Evolutionary conservation across 2,329 filamentous ascomycete species (phyloP).

Genomic region (Claviceps maximensis): DNA sequence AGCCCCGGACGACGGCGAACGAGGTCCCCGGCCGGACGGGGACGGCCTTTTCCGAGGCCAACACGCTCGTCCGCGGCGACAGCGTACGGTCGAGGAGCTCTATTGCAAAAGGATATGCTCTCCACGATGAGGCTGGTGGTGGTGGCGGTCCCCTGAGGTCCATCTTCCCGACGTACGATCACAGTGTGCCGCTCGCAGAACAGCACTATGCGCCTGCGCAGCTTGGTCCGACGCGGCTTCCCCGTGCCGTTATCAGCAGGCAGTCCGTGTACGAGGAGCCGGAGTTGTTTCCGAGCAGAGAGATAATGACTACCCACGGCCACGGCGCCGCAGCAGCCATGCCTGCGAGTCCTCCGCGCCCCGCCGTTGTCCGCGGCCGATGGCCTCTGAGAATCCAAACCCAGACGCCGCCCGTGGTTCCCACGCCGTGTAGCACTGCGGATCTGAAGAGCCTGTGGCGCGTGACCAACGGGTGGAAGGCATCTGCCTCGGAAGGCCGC

Average conservation of each 20-base stretch:
- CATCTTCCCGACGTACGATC: slow-evolving; percentile 67
- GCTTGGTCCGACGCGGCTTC: slow-evolving; percentile 48
- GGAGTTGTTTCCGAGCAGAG: neutral
- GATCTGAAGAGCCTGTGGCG: slow-evolving; percentile 56
- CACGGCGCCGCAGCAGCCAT: too few species aligned
- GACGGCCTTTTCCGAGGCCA: slow-evolving; percentile 37
- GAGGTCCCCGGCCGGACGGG: slow-evolving; percentile 18
- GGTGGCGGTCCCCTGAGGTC: slow-evolving; percentile 39
- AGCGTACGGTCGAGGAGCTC: slow-evolving; percentile 41
- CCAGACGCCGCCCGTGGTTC: slow-evolving; percentile 29
- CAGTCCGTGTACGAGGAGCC: slow-evolving; percentile 37
- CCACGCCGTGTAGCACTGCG: slow-evolving; percentile 41
- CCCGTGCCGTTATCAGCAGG: slow-evolving; percentile 50
- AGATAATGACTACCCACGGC: too few species aligned
- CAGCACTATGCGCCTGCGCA: slow-evolving; percentile 61
- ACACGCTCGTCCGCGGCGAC: slow-evolving; percentile 31
- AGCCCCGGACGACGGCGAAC: too few species aligned
- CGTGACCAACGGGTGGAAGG: slow-evolving; percentile 56
- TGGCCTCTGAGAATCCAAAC: slow-evolving; percentile 20
- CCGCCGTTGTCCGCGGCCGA: slow-evolving; percentile 5
- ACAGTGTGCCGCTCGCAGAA: slow-evolving; percentile 48
- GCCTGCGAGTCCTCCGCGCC: slow-evolving; percentile 12
- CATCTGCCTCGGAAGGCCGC: slow-evolving; percentile 43
- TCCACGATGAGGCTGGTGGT: slow-evolving; percentile 21
- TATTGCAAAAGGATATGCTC: slow-evolving; percentile 42